Evolutionary conservation across 1,284 basidiomycete species (phyloP).

Genomic region (Leccinum pallidistipes): DNA sequence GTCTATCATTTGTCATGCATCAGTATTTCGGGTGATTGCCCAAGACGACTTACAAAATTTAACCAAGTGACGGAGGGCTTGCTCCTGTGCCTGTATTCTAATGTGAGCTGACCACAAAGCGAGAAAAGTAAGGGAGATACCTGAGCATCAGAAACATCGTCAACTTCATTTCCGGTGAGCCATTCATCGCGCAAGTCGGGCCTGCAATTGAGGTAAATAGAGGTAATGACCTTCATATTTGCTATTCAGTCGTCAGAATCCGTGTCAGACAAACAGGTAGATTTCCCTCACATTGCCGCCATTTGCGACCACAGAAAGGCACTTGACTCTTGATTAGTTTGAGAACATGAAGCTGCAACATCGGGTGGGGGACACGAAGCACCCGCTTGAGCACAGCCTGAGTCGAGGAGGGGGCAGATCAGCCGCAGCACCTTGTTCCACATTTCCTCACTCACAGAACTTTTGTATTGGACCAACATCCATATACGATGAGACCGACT

Average conservation of each 20-base stretch:
- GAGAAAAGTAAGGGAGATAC: slow-evolving; percentile 36
- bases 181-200: slow-evolving; percentile 98
- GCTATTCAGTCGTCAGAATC: slow-evolving; percentile 48
- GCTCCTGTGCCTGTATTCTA: slow-evolving; percentile 83
- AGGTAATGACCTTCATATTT: slow-evolving; percentile 99
- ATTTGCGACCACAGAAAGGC: slow-evolving; percentile 97
- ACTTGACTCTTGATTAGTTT: slow-evolving; percentile 99
- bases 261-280: not conserved
- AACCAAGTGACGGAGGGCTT: slow-evolving; percentile 91
- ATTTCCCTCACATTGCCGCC: slow-evolving; percentile 82
- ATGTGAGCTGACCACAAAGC: slow-evolving; percentile 8
- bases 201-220: slow-evolving; percentile 96
- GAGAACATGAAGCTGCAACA: slow-evolving; percentile 94
- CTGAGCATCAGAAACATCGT: slow-evolving; percentile 85
- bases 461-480: slow-evolving; percentile 98
- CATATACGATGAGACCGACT: slow-evolving; percentile 92
- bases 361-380: slow-evolving; percentile 89
- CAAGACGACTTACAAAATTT: slow-evolving; percentile 77
- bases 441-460: slow-evolving; percentile 63
- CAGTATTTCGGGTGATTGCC: not conserved
- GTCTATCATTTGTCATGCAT: slow-evolving; percentile 44
- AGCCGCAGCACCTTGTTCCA: slow-evolving; percentile 2
- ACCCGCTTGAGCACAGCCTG: slow-evolving; percentile 95
- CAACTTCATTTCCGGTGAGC: slow-evolving; percentile 92
- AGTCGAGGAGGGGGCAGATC: slow-evolving; percentile 11